These are phyloP conservation scores for Colletotrichum tanaceti DNA, from an alignment of 2,329 filamentous ascomycete genomes.

Conservation along the genomic window DNA sequence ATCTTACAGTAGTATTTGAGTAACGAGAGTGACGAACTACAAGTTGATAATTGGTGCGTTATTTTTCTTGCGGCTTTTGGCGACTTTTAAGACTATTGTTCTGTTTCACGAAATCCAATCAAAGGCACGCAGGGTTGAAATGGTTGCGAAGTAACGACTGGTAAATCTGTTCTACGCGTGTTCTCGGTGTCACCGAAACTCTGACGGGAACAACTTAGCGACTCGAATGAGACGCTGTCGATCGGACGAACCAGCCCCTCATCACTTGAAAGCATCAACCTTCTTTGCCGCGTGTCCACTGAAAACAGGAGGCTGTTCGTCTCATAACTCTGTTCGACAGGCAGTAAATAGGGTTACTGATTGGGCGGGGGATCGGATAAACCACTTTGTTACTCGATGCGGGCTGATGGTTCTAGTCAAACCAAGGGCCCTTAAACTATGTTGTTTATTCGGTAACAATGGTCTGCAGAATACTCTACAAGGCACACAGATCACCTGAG, in stretches of 20 bases:
- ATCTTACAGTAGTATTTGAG: not conserved
- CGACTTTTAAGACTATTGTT: too few relatives aligned
- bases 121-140: not conserved
- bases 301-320: too few relatives aligned
- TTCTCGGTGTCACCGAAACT: not conserved
- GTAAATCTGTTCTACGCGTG: not conserved
- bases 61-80: not conserved
- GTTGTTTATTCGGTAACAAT: too few relatives aligned
- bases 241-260: not conserved
- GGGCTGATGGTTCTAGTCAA: not conserved
- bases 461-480: too few relatives aligned
- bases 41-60: not conserved
- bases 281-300: not conserved
- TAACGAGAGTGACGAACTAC: not conserved
- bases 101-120: not conserved
- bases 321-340: not conserved
- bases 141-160: not conserved
- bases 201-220: too few relatives aligned
- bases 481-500: too few relatives aligned
- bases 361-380: not conserved
- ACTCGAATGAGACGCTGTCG: not conserved
- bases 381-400: not conserved
- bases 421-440: too few relatives aligned
- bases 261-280: not conserved
- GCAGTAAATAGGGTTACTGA: not conserved